A percentile compares a stretch with the other conserved stretches of the same genome.
These are phyloP conservation scores for Wickerhamomyces sp. DNA, from an alignment of 1,139 yeast species.

Conservation along the genomic window DNA sequence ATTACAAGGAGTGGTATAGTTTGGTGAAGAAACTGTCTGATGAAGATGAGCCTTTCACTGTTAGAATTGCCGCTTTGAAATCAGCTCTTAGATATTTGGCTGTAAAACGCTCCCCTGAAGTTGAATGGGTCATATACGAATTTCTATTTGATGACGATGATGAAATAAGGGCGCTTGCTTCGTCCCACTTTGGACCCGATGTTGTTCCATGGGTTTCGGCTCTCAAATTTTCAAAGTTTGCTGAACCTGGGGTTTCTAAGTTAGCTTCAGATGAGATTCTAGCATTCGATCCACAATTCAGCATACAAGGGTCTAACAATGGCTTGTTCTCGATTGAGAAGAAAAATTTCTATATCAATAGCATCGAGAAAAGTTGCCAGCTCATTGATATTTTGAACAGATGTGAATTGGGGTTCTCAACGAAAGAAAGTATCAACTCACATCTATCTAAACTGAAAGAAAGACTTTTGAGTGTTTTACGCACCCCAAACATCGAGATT, in stretches of 20 bases:
- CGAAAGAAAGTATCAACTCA: constrained; percentile 1
- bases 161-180: constrained; percentile 37
- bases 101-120: constrained; percentile 3
- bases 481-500: constrained; percentile 7
- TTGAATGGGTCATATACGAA: constrained; percentile 27
- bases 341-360: constrained; percentile 44
- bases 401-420: constrained; percentile 7
- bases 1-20: constrained; percentile 28
- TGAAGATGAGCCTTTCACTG: constrained; percentile 41
- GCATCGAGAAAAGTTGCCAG: constrained; percentile 26
- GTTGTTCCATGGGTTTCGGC: constrained; percentile 26
- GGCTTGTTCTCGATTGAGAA: constrained; percentile 46
- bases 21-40: constrained; percentile 29
- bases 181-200: constrained; percentile 28
- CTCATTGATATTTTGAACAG: constrained; percentile 15
- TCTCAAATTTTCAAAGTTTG: constrained; percentile 14
- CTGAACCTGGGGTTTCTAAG: constrained; percentile 9
- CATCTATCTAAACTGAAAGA: constrained; percentile 12
- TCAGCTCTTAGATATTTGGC: constrained; percentile 35
- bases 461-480: constrained; percentile 3
- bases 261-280: constrained; percentile 11
- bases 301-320: constrained; percentile 19
- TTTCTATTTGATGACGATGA: constrained; percentile 60
- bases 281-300: constrained; percentile 13
- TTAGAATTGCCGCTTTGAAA: constrained; percentile 43